Conservation (phyloP, 2,329 filamentous ascomycete species). For the Neonectria ditissima region DNA sequence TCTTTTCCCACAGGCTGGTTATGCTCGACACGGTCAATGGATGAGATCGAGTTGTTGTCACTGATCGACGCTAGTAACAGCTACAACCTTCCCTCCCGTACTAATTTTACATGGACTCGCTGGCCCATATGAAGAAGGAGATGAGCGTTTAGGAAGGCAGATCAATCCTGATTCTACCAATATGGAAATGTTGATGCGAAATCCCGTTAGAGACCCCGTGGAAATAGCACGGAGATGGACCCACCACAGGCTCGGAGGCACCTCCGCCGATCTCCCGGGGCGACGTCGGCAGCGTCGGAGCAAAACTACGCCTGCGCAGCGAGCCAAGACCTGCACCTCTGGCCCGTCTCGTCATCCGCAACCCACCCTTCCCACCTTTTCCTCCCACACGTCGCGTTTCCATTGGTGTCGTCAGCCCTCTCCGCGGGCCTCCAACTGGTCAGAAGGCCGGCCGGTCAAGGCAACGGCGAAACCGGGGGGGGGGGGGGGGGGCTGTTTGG, state of each 20-base stretch:
- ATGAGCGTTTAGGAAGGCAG: not conserved
- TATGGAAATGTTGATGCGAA: not conserved
- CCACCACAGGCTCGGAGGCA: conserved; percentile 25
- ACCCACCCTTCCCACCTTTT: conserved; percentile 11
- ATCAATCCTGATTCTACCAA: too few relatives aligned
- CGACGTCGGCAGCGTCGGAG: conserved; percentile 34
- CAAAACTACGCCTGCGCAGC: conserved; percentile 33
- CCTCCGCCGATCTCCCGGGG: conserved; percentile 23
- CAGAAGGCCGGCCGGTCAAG: conserved; percentile 17
- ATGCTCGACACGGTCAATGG: conserved; percentile 14
- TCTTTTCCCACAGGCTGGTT: conserved; percentile 26
- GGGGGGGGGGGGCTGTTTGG: too few relatives aligned
- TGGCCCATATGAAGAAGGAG: conserved; percentile 10
- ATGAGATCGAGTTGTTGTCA: conserved; percentile 22
- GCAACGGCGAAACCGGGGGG: conserved; percentile 17
- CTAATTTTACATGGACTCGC: too few relatives aligned
- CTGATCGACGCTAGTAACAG: conserved; percentile 11
- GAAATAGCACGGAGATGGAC: conserved; percentile 34
- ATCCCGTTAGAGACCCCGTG: not conserved
- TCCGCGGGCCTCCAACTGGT: conserved; percentile 22
- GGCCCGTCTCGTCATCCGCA: conserved; percentile 7
- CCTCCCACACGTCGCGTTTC: conserved; percentile 1
- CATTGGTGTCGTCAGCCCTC: conserved; percentile 28
- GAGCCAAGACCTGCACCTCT: conserved; percentile 29
- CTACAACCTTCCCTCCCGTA: conserved; percentile 41